Evolutionary conservation across 2,329 filamentous ascomycete species (phyloP).

Genomic region (Neonectria faginata): DNA sequence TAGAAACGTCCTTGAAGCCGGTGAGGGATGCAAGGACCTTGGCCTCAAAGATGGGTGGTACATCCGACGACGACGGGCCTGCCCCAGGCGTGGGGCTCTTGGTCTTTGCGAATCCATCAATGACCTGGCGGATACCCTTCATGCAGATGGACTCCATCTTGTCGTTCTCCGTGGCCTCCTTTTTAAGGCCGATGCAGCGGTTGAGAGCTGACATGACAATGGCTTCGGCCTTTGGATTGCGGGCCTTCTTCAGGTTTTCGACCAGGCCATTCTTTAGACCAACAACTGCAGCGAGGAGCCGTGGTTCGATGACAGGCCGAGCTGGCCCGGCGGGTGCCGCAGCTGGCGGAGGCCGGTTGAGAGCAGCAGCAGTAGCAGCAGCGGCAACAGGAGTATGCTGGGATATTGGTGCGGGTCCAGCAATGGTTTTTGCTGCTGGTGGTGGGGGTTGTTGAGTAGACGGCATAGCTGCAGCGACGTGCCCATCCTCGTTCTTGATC

Average conservation of each 20-base stretch:
- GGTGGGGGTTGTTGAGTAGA: conserved; percentile 30
- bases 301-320: conserved; percentile 58
- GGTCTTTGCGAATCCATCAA: conserved; percentile 57
- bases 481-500: conserved; percentile 48
- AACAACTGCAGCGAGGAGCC: conserved; percentile 56
- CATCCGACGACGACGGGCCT: conserved; percentile 43
- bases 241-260: conserved; percentile 58
- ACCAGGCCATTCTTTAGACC: conserved; percentile 61
- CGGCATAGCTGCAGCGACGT: conserved; percentile 30
- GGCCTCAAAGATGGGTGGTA: conserved; percentile 51
- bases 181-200: conserved; percentile 62
- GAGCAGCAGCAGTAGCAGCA: conserved; percentile 28
- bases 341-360: conserved; percentile 43
- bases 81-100: conserved; percentile 51
- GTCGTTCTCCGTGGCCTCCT: conserved; percentile 57
- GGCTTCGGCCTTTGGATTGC: conserved; percentile 57
- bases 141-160: conserved; percentile 61
- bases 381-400: conserved; percentile 31
- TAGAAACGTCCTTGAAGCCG: conserved; percentile 60
- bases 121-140: conserved; percentile 56
- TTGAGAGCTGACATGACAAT: conserved; percentile 66
- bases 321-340: conserved; percentile 43
- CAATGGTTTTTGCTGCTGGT: conserved; percentile 33
- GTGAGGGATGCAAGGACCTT: conserved; percentile 57
- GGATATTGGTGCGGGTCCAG: conserved; percentile 32